phyloP scores from a whole-genome alignment of 192 early-diverging fungal genomes.

The Funneliformis mosseae region DNA sequence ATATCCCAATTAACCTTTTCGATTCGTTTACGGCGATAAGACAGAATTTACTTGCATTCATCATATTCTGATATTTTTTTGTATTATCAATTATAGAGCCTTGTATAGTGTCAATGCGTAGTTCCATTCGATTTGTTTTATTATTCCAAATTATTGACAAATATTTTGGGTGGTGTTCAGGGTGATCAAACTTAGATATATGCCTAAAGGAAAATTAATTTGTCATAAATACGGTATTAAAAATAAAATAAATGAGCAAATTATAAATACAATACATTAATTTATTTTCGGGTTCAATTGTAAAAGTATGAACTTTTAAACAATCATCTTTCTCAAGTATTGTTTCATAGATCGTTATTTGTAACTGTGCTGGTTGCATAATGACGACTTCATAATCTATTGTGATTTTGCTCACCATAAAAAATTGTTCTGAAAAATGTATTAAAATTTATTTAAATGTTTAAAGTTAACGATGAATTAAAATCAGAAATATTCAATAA shows the following conservation, averaged over 20 bases:
- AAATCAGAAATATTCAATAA: too few species aligned
- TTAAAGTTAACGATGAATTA: too few species aligned
- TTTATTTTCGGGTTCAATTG: too few species aligned
- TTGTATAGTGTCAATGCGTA: neutral
- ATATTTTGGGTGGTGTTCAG: too few species aligned
- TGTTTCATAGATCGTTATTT: conserved; percentile 2
- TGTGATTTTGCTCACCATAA: too few species aligned
- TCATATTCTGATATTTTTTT: neutral
- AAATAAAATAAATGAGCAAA: too few species aligned
- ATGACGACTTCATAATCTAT: neutral
- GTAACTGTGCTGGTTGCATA: neutral
- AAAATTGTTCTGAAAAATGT: neutral
- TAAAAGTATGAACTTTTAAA: neutral
- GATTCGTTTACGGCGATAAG: conserved; percentile 1
- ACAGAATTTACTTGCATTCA: neutral
- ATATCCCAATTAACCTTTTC: conserved; percentile 15
- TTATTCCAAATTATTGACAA: too few species aligned
- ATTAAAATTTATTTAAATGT: neutral
- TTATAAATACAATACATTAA: too few species aligned
- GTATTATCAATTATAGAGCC: neutral
- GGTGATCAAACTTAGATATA: too few species aligned
- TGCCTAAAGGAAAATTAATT: too few species aligned
- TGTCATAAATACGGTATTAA: too few species aligned
- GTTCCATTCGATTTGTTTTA: too few species aligned
- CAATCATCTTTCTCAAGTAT: neutral